Evolutionary conservation across 805 yeast species (phyloP), one percentile per base, ranked within the genome.

Genomic region (Lachancea dasiensis): DNA sequence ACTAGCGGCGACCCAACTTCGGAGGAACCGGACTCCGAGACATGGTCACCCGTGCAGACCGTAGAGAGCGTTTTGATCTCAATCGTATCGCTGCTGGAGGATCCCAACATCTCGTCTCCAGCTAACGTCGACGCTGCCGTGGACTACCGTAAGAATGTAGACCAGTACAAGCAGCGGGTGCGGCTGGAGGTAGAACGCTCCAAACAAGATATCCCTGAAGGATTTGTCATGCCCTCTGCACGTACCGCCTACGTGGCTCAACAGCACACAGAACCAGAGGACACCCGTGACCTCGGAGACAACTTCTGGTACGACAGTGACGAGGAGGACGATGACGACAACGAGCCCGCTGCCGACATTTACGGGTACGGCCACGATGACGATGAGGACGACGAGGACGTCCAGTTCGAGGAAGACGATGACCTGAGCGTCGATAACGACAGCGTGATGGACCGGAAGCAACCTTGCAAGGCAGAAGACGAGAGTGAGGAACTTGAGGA

Each of bases 91-190:
- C 71, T 90, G 36, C 72, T 90, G 51, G 95, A 87, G 54, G 97
- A 90, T 60, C 97, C 97, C 38, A 90, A 90, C 64, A 81, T 85
- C 42, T 75, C 78, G 44, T 85, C 95, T 1, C 97, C 97, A 5
- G 97, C 97, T 5, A 90, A 90, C 61, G 89, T 90, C 35, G 97
- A 90, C 61, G 97, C 97, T 13, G 84, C 95, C 14, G 86, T 87
- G 30, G 85, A 83, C 51, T 87, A 86, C 75, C 73, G 95, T 53
- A 86, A 84, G 53, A 76, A 82, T 60, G 80, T 81, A 20, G 86
- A 79, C 18, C 79, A 75, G 31, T 90, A 86, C 65, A 75, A 76
- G 58, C 77, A 73, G 52, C 76, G 77, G 55, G 95, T 87, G 4
- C 70, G 75, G 44, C 75, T 79, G 52, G 95, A 86, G 52, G 96